Evolutionary conservation across 306 rosid species (phyloP).

Genomic region (Begonia fuchsioides): DNA sequence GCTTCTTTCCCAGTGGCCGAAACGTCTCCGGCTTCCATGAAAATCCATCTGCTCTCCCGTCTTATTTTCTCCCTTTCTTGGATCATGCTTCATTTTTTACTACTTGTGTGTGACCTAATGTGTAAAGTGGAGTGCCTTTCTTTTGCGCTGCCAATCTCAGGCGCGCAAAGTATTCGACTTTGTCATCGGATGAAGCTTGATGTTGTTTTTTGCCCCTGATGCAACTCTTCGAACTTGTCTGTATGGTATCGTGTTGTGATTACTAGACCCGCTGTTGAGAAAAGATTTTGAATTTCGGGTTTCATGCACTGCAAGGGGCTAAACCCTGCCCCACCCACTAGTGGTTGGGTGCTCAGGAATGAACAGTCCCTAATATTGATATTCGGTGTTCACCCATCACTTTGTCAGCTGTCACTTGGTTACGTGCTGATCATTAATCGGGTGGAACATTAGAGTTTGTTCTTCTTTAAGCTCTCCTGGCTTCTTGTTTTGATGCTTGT

Average conservation of each 20-base stretch:
- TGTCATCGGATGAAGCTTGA: slow-evolving; percentile 73
- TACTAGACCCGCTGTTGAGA: too few relatives aligned
- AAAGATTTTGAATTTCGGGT: too few relatives aligned
- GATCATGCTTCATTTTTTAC: neutral
- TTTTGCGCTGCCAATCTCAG: slow-evolving; percentile 37
- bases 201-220: too few relatives aligned
- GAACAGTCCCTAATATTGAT: neutral
- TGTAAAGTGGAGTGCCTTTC: slow-evolving; percentile 32
- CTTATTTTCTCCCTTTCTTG: too few relatives aligned
- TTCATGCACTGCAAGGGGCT: too few relatives aligned
- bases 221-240: too few relatives aligned
- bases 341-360: neutral
- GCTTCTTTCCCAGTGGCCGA: too few relatives aligned
- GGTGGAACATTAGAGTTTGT: slow-evolving; percentile 1
- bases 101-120: slow-evolving; percentile 14
- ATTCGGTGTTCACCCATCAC: neutral
- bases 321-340: neutral
- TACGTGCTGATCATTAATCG: slow-evolving; percentile 1
- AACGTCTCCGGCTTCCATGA: too few relatives aligned
- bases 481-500: neutral
- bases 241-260: too few relatives aligned
- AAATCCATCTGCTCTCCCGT: too few relatives aligned
- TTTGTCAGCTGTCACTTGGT: neutral
- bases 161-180: slow-evolving; percentile 24
- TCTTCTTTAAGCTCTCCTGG: neutral